These are phyloP conservation scores for Tetrahymena borealis DNA, from an alignment of 73 alveolate species.

Conservation along the genomic window DNA sequence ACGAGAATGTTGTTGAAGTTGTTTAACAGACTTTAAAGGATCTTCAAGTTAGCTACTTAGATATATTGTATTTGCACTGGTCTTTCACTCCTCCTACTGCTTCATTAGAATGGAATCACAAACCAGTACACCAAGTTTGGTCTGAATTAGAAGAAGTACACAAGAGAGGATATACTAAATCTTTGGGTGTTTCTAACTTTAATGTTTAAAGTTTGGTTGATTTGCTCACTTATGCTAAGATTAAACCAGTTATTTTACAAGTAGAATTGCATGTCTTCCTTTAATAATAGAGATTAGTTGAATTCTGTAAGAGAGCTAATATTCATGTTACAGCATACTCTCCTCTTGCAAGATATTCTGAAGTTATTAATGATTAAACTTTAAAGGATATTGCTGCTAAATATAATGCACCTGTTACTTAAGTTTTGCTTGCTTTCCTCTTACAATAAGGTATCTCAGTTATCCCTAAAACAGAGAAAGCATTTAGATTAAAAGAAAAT, in stretches of 20 bases:
- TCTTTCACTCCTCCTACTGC: conserved; percentile 41
- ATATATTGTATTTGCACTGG: conserved; percentile 60
- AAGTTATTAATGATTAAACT: conserved; percentile 12
- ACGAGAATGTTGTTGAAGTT: conserved; percentile 56
- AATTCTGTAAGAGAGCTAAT: conserved; percentile 29
- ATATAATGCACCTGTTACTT: conserved; percentile 56
- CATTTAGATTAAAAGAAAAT: conserved; percentile 64
- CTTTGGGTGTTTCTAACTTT: conserved; percentile 70
- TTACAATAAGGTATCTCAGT: conserved; percentile 51
- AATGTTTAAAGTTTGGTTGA: conserved; percentile 48
- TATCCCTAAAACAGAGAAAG: conserved; percentile 65
- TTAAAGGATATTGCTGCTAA: conserved; percentile 51
- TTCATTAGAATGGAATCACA: conserved; percentile 1
- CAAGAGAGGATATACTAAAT: conserved; percentile 49
- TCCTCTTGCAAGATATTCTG: conserved; percentile 59
- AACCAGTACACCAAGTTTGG: conserved; percentile 65
- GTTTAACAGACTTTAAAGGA: conserved; percentile 49
- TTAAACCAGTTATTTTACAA: conserved; percentile 68
- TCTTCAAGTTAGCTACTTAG: conserved; percentile 53
- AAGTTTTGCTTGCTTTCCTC: conserved; percentile 64
- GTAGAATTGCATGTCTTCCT: conserved; percentile 64
- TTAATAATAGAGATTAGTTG: conserved; percentile 39
- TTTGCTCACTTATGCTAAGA: conserved; percentile 52
- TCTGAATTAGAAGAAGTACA: conserved; percentile 56
- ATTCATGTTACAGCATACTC: conserved; percentile 56